Conservation (phyloP, 2,329 filamentous ascomycete species). For the Colletotrichum agaves region DNA sequence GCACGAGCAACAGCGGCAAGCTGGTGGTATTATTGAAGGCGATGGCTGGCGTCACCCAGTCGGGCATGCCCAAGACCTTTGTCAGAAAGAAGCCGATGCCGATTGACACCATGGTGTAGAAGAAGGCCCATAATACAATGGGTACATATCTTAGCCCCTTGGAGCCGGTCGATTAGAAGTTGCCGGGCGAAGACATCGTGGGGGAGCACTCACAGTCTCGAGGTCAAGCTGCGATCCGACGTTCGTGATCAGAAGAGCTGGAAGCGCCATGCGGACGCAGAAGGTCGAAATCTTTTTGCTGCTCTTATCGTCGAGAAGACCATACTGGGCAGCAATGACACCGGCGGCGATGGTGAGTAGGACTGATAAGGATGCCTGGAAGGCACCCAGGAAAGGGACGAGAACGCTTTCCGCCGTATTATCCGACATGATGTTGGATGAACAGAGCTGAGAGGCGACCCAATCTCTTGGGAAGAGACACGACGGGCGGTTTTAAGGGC, state of each 20-base stretch:
- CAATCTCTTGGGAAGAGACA: not conserved
- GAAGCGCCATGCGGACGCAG: conserved; percentile 59
- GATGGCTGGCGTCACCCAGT: conserved; percentile 57
- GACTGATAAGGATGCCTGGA: conserved; percentile 59
- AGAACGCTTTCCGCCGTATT: conserved; percentile 40
- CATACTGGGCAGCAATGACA: conserved; percentile 51
- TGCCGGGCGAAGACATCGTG: not conserved
- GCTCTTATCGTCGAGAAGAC: conserved; percentile 49
- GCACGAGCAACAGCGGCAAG: conserved; percentile 57
- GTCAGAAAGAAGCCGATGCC: conserved; percentile 51
- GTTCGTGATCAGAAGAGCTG: conserved; percentile 57
- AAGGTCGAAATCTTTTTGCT: conserved; percentile 57
- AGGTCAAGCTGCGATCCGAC: conserved; percentile 55
- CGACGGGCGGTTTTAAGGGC: not conserved
- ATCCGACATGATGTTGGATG: conserved; percentile 20
- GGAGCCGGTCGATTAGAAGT: conserved; percentile 8
- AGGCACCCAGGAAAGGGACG: conserved; percentile 55
- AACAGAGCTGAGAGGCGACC: not conserved
- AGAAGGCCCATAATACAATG: conserved; percentile 54
- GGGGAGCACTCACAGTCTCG: conserved; percentile 42
- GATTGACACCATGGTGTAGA: conserved; percentile 47
- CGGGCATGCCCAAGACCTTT: conserved; percentile 53
- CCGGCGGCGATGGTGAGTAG: conserved; percentile 59
- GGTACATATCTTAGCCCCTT: conserved; percentile 48
- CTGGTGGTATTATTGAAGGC: conserved; percentile 62